phyloP scores from a whole-genome alignment of 352 stramenopile genomes.

The Globisporangium carolinianum region DNA sequence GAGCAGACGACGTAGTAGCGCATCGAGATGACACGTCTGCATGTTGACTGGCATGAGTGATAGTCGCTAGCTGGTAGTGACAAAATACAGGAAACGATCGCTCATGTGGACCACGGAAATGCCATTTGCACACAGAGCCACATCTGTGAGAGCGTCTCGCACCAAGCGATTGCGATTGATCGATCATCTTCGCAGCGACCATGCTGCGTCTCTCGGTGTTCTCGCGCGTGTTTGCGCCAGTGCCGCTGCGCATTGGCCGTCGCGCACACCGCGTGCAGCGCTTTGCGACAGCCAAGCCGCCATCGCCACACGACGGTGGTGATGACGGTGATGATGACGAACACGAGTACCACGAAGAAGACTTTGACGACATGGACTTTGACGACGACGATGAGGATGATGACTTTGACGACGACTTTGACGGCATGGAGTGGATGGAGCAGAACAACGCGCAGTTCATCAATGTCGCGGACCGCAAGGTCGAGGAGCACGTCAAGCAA shows the following conservation, averaged over 20 bases:
- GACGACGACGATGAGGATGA: conserved; percentile 27
- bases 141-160: neutral
- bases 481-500: conserved; percentile 83
- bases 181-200: neutral
- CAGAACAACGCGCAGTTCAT: conserved; percentile 11
- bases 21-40: no score
- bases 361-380: conserved; percentile 34
- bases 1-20: no score
- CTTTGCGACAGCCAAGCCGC: conserved; percentile 6
- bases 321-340: conserved; percentile 32
- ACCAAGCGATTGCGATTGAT: neutral
- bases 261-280: conserved; percentile 14
- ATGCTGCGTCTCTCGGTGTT: conserved; percentile 60
- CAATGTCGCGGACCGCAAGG: conserved; percentile 24
- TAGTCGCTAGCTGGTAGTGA: no score
- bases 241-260: conserved; percentile 29
- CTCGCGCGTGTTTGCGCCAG: conserved; percentile 35
- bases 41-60: no score
- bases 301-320: conserved; percentile 1
- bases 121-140: neutral
- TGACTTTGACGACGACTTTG: conserved; percentile 18
- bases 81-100: no score
- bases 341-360: conserved; percentile 33
- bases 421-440: conserved; percentile 9
- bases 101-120: neutral